Evolutionary conservation across 805 yeast genomes (phyloP), one percentile per base, ranked within the genome.

Genomic region (Wickerhamomyces ciferrii): DNA sequence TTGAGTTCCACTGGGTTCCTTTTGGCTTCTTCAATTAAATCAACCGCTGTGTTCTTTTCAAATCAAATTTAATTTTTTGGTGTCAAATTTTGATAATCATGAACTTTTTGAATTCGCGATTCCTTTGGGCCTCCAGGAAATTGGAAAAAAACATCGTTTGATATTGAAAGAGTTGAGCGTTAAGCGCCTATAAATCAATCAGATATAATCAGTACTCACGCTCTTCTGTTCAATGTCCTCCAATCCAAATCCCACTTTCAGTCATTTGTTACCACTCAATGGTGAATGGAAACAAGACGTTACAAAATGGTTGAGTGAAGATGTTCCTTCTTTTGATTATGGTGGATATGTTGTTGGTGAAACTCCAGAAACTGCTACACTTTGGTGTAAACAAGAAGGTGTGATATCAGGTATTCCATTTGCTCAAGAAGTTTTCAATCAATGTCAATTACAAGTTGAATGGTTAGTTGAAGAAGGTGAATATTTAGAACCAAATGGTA

Each of bases 301-400:
- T 50, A 79, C 89, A 10, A 72, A 69, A 39, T 91, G 88, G 83
- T 70, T 91, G 14, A 71, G 78, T 5, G 98, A 91, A 59, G 98
- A 91, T 58, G 92, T 87, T 15, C 97, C 98, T 1, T 81, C 95
- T 0, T 92, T 92, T 57, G 98, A 91, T 63, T 86, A 83, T 57
- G 98, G 98, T 31, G 98, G 97, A 2, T 88, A 70, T 58, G 98
- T 92, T 2, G 98, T 92, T n/a, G 97, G 98, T 13, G 75, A 76
- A 45, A 83, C 75, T 39, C 54, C 55, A 3, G 85, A 87, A 58
- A 71, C 81, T 3, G 97, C 96, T 2, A 80, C 87, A 2, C 70
- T 91, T 39, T 84, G 78, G 67, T 86, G 95, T 73, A 91, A 91
- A 65, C 83, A 84, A 49, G 70, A 74, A 37, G 97, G 97, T 23